These are phyloP conservation scores for Purpureocillium lavendulum DNA, from an alignment of 2,329 filamentous ascomycete species.

Conservation along the genomic window DNA sequence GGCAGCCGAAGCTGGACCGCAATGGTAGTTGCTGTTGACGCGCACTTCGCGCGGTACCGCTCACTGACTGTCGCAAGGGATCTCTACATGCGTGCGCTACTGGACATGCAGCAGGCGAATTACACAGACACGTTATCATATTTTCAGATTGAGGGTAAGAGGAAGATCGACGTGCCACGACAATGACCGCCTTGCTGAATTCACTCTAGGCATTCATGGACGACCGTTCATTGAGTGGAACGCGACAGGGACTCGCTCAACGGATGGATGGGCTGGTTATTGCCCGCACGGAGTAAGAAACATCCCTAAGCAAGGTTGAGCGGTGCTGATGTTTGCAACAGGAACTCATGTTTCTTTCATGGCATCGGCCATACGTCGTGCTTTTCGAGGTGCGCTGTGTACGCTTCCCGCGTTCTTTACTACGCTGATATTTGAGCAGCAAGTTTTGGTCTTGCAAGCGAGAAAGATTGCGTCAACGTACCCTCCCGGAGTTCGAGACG, in stretches of 20 bases:
- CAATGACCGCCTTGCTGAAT: too few relatives aligned
- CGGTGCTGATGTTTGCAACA: slow-evolving; percentile 12
- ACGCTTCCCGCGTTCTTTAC: too few relatives aligned
- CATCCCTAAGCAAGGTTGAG: slow-evolving; percentile 8
- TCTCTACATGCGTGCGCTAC: slow-evolving; percentile 39
- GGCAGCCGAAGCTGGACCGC: too few relatives aligned
- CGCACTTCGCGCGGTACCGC: too few relatives aligned
- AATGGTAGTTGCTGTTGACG: too few relatives aligned
- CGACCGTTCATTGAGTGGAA: slow-evolving; percentile 34
- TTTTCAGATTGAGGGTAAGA: slow-evolving; percentile 39
- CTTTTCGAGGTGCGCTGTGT: slow-evolving; percentile 41
- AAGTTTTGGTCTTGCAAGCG: slow-evolving; percentile 39
- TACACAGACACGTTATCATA: slow-evolving; percentile 36
- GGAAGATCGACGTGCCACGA: too few relatives aligned
- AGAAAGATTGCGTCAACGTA: slow-evolving; percentile 38
- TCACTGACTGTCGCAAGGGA: slow-evolving; percentile 25
- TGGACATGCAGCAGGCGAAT: slow-evolving; percentile 31
- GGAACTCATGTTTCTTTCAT: slow-evolving; percentile 42
- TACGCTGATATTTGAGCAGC: slow-evolving; percentile 16
- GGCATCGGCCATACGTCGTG: slow-evolving; percentile 48
- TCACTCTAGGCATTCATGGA: slow-evolving; percentile 31
- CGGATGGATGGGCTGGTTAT: slow-evolving; percentile 28
- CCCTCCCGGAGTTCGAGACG: slow-evolving; percentile 19
- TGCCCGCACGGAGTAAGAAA: slow-evolving; percentile 35
- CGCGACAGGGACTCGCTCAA: slow-evolving; percentile 22